These are phyloP conservation scores for Leishmania turanica DNA, from an alignment of 208 protist species.

Conservation along the genomic window DNA sequence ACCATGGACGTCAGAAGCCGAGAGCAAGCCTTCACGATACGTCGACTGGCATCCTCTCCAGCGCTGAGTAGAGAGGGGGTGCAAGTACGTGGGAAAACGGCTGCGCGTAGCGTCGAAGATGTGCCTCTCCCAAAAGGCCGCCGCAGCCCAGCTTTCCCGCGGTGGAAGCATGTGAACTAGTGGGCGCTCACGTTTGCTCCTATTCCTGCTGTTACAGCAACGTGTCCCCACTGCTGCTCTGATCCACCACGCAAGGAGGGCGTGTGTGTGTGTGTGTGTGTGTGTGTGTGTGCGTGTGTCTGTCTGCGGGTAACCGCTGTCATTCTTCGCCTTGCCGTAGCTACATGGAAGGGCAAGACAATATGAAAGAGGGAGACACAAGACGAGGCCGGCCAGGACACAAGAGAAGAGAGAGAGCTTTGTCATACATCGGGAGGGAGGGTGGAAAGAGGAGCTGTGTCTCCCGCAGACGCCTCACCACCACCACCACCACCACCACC, in stretches of 20 bases:
- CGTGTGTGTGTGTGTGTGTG: neutral
- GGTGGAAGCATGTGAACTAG: neutral
- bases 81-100: neutral
- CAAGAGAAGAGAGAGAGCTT: neutral
- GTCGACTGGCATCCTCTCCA: neutral
- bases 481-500: too few species aligned
- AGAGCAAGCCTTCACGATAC: conserved; percentile 1
- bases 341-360: neutral
- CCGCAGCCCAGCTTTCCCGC: neutral
- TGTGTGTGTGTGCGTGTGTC: too few species aligned
- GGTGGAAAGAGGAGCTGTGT: neutral
- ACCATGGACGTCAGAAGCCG: neutral
- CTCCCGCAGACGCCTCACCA: neutral
- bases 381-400: neutral
- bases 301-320: neutral
- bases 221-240: neutral
- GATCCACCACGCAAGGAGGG: neutral
- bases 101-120: neutral
- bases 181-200: neutral
- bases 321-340: neutral
- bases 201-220: neutral
- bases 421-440: conserved; percentile 14
- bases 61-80: neutral
- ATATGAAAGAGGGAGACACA: neutral
- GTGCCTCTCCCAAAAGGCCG: neutral